phyloP scores from a whole-genome alignment of 257 asterid species.

The Paraleonurus japonicus region DNA sequence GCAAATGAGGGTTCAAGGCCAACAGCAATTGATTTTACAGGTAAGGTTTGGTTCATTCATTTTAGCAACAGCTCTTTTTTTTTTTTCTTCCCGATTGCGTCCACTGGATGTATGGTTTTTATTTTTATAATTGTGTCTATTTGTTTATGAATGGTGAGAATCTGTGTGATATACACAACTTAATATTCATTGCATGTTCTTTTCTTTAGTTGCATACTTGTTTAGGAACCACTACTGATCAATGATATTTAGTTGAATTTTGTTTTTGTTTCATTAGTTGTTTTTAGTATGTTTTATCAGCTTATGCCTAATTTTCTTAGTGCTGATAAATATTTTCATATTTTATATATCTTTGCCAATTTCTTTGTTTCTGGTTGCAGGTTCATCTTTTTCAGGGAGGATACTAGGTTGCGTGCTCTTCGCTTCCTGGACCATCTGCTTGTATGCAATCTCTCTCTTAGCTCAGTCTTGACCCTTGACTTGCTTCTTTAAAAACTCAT shows the following conservation, averaged over 20 bases:
- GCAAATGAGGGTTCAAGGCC: constrained; percentile 74
- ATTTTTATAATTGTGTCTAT: neutral
- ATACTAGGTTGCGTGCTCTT: constrained; percentile 98
- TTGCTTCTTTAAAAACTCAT: constrained; percentile 23
- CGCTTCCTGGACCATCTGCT: constrained; percentile 99
- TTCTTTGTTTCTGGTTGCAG: constrained; percentile 45
- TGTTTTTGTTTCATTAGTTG: neutral
- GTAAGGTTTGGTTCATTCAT: constrained; percentile 32
- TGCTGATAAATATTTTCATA: neutral
- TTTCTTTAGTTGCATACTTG: neutral
- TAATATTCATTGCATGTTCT: neutral
- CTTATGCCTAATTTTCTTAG: constrained; percentile 8
- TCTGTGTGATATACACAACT: neutral
- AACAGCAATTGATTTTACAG: constrained; percentile 84
- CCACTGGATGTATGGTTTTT: neutral
- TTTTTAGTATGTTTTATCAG: neutral
- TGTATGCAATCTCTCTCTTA: constrained; percentile 51
- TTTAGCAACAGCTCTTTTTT: constrained; percentile 11
- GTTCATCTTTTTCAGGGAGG: constrained; percentile 90
- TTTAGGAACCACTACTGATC: neutral
- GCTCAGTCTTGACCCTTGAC: constrained; percentile 30
- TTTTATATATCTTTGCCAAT: constrained; percentile 5
- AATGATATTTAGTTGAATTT: neutral
- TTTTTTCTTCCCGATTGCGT: constrained; percentile 19
- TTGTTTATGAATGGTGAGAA: neutral